Base-by-base conservation (phyloP, 768 basidiomycete genomes). In the Serendipita indica region DNA sequence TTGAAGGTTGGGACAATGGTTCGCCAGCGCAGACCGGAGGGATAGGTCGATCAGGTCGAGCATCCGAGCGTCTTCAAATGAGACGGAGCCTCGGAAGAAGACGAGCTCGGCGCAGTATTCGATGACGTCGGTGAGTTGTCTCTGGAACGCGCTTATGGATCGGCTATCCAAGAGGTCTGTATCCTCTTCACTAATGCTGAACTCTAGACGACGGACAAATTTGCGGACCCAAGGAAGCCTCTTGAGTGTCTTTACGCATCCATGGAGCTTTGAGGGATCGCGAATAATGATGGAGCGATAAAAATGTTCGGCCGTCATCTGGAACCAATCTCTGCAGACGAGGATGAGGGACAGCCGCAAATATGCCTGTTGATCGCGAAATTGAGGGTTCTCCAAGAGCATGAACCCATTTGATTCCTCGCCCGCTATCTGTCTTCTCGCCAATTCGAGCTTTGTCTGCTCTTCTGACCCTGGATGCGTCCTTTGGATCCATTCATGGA, bases 271-370 rank as follows among this genome's bases (percentile, higher is more conserved):
- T 20, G 49, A 28, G n/a, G 49, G 25, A 22, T 30, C 10, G 20
- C 32, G 32, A 22, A 54, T 54, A 28, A 54, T 54, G 7, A 54
- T 54, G n/a, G 49, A 54, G 7, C 25, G 22, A 33, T 54, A 54
- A 13, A 54, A 18, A 30, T 54, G 32, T 28, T 54, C 25, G 22
- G n/a, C 16, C n/a, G 25, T 18, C 25, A 54, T 54, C n/a, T 20
- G 25, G 10, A 5, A 30, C 49, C 49, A 54, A 33, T 33, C 25
- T 28, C 32, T 54, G 25, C 49, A 54, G 7, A 54, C 49, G 25
- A 27, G 49, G 25, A 54, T 10, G n/a, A 54, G 30, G 32, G 49
- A 28, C 18, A 43, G 41, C 16, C 49, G 49, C n/a, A 27, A 28
- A 4, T n/a, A 7, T 13, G 10, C n/a, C 32, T 33, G 49, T 37